Percentiles rank a stretch among this genome's conserved stretches.
Evolutionary conservation across 495 filamentous ascomycete species (phyloP).

Genomic region (Tuber calosporum): DNA sequence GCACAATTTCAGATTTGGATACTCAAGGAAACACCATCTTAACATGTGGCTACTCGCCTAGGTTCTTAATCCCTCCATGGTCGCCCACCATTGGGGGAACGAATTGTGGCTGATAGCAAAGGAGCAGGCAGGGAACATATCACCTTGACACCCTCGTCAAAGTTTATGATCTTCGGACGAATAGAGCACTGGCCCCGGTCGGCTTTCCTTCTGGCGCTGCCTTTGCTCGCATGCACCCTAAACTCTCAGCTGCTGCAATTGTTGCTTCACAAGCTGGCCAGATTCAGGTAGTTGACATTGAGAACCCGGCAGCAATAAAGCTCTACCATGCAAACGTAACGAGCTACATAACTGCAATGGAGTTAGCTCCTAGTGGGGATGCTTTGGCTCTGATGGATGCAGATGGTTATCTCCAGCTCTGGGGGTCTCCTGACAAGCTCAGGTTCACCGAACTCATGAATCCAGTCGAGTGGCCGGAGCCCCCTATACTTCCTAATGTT

Average conservation of each 20-base stretch:
- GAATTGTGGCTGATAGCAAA: slow-evolving; percentile 31
- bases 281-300: slow-evolving; percentile 87
- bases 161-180: slow-evolving; percentile 84
- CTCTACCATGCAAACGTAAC: slow-evolving; percentile 76
- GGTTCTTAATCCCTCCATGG: slow-evolving; percentile 46
- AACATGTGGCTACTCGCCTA: slow-evolving; percentile 85
- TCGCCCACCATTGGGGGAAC: background rate
- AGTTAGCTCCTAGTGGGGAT: slow-evolving; percentile 85
- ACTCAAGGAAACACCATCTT: slow-evolving; percentile 83
- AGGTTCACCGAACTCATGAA: slow-evolving; percentile 79
- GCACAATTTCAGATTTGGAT: slow-evolving; percentile 89
- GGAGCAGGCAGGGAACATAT: slow-evolving; percentile 45
- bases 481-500: slow-evolving; percentile 53
- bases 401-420: slow-evolving; percentile 72
- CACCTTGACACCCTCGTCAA: slow-evolving; percentile 87
- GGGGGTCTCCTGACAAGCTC: slow-evolving; percentile 84
- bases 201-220: slow-evolving; percentile 87
- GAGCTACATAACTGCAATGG: slow-evolving; percentile 64
- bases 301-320: slow-evolving; percentile 84
- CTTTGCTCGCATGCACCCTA: slow-evolving; percentile 89
- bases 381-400: slow-evolving; percentile 74
- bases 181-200: slow-evolving; percentile 75
- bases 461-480: slow-evolving; percentile 69
- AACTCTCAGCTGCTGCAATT: slow-evolving; percentile 84
- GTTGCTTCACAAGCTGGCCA: slow-evolving; percentile 84